phyloP scores from a whole-genome alignment of 2,329 filamentous ascomycete species.

The Pseudopithomyces chartarum region DNA sequence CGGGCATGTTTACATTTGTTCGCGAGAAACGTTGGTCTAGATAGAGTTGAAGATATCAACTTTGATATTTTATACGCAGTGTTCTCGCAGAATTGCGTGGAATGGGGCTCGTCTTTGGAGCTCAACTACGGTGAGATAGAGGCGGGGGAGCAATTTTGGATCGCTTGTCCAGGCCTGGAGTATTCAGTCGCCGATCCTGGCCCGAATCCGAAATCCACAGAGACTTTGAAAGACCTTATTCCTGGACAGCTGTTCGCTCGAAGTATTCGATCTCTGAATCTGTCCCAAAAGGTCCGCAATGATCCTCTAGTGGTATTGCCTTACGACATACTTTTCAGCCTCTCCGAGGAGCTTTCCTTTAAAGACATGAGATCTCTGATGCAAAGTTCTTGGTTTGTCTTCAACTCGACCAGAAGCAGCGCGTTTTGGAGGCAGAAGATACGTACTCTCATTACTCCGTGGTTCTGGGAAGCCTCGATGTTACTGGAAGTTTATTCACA shows the following conservation, averaged over 20 bases:
- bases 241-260: neutral
- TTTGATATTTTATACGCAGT: conserved; percentile 18
- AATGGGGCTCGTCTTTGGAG: neutral
- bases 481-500: neutral
- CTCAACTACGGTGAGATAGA: conserved; percentile 20
- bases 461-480: conserved; percentile 2
- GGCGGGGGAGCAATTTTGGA: conserved; percentile 15
- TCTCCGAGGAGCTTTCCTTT: neutral
- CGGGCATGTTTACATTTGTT: conserved; percentile 24
- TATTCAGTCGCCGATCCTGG: neutral
- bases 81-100: neutral
- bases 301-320: conserved; percentile 6
- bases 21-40: conserved; percentile 12
- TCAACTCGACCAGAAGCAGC: neutral
- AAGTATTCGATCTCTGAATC: neutral
- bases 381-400: conserved; percentile 1
- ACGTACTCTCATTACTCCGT: conserved; percentile 1
- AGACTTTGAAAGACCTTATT: neutral
- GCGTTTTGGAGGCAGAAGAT: conserved; percentile 8
- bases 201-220: neutral
- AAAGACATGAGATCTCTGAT: neutral
- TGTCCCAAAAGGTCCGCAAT: neutral
- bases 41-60: conserved; percentile 8
- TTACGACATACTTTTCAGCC: conserved; percentile 2
- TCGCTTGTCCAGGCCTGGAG: conserved; percentile 22